Base-by-base conservation (phyloP, 768 basidiomycete genomes). In the Calocybe gangraenosa region DNA sequence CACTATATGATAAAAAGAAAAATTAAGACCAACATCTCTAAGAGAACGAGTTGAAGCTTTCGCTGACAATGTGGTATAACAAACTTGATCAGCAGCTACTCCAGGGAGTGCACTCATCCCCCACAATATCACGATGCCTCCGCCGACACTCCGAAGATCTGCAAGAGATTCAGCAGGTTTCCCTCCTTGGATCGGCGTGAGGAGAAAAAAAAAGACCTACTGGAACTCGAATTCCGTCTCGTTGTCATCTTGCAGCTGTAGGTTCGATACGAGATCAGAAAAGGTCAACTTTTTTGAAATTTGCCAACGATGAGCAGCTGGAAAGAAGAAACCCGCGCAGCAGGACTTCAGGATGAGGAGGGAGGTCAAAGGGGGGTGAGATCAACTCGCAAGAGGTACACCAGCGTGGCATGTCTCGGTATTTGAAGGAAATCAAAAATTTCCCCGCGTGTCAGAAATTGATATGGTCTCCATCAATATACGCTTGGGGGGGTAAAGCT, bases 261-360 rank as follows among this genome's bases (percentile, higher is more conserved):
- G 34, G 28, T 48, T 41, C 45, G 11, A 44, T 40, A 28, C 25
- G 22, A 35, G 44, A 41, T 42, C 40, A 46, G 15, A 50, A 44
- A 45, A 52, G 51, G 39, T 50, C 44, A 52, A 50, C 46, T 46
- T 51, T n/a, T n/a, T 44, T 40, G 28, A 40, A 40, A 42, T 42
- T 46, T n/a, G 39, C 18, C 34, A 44, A 39, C 46, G 41, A 52
- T 50, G n/a, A 47, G 28, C 41, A 51, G 37, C 36, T 31, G 30
- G 25, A 11, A 28, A 28, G 25, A 50, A 50, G 54, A 48, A 47
- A 49, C 52, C 52, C 47, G 57, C 57, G 32, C 57, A 58, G 57
- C 57, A 58, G 54, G 54, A 47, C 52, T 56, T 54, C 52, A 35
- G 40, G 25, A 25, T 25, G 46, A 46, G 46, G n/a, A 44, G 37